A percentile compares a stretch with the other conserved stretches of the same genome.
phyloP scores from a whole-genome alignment of 140 eudicot genomes.

The Oenanthe javanica region DNA sequence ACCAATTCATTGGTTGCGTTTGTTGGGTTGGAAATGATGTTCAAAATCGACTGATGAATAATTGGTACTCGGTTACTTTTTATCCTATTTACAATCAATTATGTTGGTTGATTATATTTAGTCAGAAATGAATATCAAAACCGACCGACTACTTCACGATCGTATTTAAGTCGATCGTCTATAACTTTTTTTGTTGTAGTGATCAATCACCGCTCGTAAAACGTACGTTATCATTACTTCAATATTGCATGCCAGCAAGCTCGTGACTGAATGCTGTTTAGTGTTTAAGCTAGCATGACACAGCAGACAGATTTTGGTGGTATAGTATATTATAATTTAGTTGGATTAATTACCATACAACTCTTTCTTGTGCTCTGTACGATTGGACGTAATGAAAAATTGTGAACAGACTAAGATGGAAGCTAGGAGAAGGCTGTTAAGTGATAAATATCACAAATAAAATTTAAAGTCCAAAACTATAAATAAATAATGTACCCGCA shows the following conservation, averaged over 20 bases:
- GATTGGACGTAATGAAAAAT: not conserved
- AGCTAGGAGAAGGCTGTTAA: not conserved
- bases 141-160: too few relatives aligned
- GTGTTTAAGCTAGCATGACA: not conserved
- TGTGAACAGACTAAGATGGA: not conserved
- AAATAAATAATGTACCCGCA: not conserved
- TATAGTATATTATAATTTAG: not conserved
- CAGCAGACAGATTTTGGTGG: not conserved
- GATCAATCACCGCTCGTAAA: not conserved
- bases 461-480: too few relatives aligned
- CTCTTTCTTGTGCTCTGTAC: not conserved
- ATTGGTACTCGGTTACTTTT: too few relatives aligned
- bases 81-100: too few relatives aligned
- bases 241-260: not conserved
- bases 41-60: too few relatives aligned
- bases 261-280: not conserved
- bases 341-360: not conserved
- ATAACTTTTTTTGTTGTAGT: too few relatives aligned
- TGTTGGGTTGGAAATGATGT: too few relatives aligned
- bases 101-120: too few relatives aligned
- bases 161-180: too few relatives aligned
- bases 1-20: too few relatives aligned
- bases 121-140: too few relatives aligned
- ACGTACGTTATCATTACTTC: not conserved
- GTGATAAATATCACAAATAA: not conserved